phyloP scores from a whole-genome alignment of 371 early-diverging fungal species.

The Mucor piriformis region DNA sequence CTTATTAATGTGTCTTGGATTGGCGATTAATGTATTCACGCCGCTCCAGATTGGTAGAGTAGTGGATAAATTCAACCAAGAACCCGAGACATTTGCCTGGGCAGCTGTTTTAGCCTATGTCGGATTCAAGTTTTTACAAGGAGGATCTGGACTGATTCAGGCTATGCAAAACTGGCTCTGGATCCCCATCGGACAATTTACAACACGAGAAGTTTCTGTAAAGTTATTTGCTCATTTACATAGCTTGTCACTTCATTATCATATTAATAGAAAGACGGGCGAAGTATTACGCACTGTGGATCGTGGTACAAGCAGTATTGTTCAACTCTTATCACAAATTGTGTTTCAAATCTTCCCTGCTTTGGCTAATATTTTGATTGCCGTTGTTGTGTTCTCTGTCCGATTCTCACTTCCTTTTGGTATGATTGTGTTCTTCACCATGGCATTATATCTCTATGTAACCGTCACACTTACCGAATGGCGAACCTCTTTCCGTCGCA shows the following conservation, averaged over 20 bases:
- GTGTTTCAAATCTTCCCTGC: slow-evolving; percentile 90
- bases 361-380: slow-evolving; percentile 84
- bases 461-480: slow-evolving; percentile 92
- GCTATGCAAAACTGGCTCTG: slow-evolving; percentile 81
- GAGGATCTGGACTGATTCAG: slow-evolving; percentile 78
- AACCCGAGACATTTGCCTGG: slow-evolving; percentile 50
- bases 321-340: slow-evolving; percentile 78
- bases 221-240: slow-evolving; percentile 89
- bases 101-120: slow-evolving; percentile 73
- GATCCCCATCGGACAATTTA: slow-evolving; percentile 91
- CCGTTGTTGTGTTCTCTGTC: slow-evolving; percentile 71
- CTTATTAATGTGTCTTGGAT: slow-evolving; percentile 69
- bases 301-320: slow-evolving; percentile 83
- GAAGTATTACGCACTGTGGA: slow-evolving; percentile 88
- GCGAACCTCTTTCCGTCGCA: slow-evolving; percentile 85
- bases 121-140: slow-evolving; percentile 75
- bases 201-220: slow-evolving; percentile 85
- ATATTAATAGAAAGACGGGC: slow-evolving; percentile 94
- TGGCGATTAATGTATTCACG: slow-evolving; percentile 83
- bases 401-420: slow-evolving; percentile 82
- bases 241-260: slow-evolving; percentile 82
- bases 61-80: slow-evolving; percentile 62
- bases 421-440: slow-evolving; percentile 82
- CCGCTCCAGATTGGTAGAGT: slow-evolving; percentile 83
- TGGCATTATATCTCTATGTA: slow-evolving; percentile 79